Percentiles rank a stretch among this genome's conserved stretches.
Evolutionary conservation across 805 yeast species (phyloP).

Genomic region (Metschnikowia kunwiensis): DNA sequence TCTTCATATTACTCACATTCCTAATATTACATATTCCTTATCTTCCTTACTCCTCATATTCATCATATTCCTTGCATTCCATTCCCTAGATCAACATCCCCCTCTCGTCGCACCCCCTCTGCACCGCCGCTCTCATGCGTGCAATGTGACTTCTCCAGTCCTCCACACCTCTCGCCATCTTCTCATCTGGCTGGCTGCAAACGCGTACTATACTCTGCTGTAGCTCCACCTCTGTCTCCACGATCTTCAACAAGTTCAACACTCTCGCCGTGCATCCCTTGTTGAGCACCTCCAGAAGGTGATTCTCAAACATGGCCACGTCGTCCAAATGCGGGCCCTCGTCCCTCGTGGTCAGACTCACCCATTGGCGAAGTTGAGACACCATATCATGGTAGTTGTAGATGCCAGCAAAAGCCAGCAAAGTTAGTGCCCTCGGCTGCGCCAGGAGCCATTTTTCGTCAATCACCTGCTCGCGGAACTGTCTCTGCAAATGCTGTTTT

Average conservation of each 20-base stretch:
- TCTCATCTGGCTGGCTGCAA: background rate
- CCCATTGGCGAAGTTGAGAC: conserved; percentile 14
- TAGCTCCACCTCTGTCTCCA: conserved; percentile 5
- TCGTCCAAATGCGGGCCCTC: conserved; percentile 20
- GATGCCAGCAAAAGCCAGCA: conserved; percentile 2
- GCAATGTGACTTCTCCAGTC: conserved; percentile 21
- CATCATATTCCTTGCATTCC: no score
- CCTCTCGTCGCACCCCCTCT: conserved; percentile 7
- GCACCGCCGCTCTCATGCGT: conserved; percentile 5
- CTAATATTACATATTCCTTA: no score
- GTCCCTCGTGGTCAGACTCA: conserved; percentile 10
- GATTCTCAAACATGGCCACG: conserved; percentile 9
- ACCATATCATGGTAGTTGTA: conserved; percentile 7
- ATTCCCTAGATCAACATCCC: conserved; percentile 5
- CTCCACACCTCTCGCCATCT: conserved; percentile 13
- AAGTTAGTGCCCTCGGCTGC: conserved; percentile 5
- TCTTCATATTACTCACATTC: no score
- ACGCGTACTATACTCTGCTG: conserved; percentile 10
- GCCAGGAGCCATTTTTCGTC: conserved; percentile 13
- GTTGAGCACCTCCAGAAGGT: conserved; percentile 4
- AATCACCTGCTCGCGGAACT: conserved; percentile 7
- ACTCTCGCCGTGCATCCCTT: conserved; percentile 8
- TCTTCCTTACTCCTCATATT: no score
- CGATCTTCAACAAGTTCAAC: conserved; percentile 6
- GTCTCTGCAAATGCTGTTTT: conserved; percentile 5